These are phyloP conservation scores for Paxillus involutus DNA, from an alignment of 768 basidiomycete species.

Conservation along the genomic window DNA sequence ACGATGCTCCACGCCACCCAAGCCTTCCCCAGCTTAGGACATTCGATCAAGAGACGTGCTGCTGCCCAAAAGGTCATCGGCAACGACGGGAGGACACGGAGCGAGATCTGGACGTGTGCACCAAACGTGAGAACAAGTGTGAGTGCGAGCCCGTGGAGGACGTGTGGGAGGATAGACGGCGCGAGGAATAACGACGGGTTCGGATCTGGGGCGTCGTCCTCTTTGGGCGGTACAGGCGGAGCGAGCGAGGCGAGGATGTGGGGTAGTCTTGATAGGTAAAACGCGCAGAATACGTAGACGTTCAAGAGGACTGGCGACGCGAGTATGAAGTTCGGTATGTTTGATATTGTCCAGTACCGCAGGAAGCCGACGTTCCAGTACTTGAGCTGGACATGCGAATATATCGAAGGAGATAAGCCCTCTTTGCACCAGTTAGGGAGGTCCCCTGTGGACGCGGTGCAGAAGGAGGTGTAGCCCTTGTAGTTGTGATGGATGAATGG, in stretches of 20 bases:
- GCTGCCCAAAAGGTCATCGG: constrained; percentile 87
- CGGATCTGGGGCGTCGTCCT: neutral
- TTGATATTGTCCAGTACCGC: constrained; percentile 79
- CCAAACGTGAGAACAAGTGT: constrained; percentile 67
- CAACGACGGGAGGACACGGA: constrained; percentile 73
- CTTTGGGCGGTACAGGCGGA: neutral
- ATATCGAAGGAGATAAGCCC: constrained; percentile 62
- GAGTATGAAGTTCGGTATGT: constrained; percentile 88
- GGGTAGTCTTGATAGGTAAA: constrained; percentile 20
- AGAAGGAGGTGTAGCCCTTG: constrained; percentile 67
- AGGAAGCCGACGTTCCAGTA: constrained; percentile 92
- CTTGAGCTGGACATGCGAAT: constrained; percentile 73
- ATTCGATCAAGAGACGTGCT: constrained; percentile 58
- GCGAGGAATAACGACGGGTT: constrained; percentile 36
- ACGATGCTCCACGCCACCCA: constrained; percentile 81
- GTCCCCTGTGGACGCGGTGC: constrained; percentile 31
- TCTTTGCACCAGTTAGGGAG: constrained; percentile 62
- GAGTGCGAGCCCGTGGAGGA: constrained; percentile 68
- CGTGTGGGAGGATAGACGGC: constrained; percentile 60
- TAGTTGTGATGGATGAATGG: constrained; percentile 79
- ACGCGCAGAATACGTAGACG: constrained; percentile 35
- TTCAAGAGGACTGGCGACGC: constrained; percentile 66
- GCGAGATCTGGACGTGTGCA: constrained; percentile 85
- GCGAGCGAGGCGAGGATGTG: neutral
- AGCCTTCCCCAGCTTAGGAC: constrained; percentile 44